Evolutionary conservation across 768 basidiomycete genomes (phyloP), one percentile per base, ranked within the genome.

Genomic region (Termitomyces bulborhizus): DNA sequence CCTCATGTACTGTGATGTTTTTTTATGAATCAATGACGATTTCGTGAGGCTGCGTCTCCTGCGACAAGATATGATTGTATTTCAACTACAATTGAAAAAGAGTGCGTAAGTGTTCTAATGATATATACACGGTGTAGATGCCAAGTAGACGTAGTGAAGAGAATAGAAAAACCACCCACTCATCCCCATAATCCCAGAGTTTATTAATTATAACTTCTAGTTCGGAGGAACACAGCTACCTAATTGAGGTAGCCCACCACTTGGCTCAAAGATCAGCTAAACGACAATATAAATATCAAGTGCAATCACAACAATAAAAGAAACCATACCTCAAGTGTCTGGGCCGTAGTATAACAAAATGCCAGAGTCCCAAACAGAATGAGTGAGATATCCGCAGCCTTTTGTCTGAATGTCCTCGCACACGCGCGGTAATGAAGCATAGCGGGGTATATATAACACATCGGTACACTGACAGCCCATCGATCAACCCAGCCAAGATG

Each of bases 401-500:
- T 91, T 69, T 86, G 75, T 60, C 65, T 79, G 56, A 76, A 75
- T 1, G 90, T 94, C 58, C 74, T 78, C 6, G 94, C 87, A 61
- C 85, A 85, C n/a, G 88, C 88, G 70, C 81, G 88, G 73, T 92
- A 89, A 66, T 96, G 94, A 57, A 97, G 70, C 87, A 97, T 85
- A 5, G 94, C 86, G 4, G 94, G 96, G 65, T 97, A 98, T 46
- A 95, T 84, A 67, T 91, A 95, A 69, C 93, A 96, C 57, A 98
- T 73, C 7, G 96, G 96, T 8, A 97, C 86, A 63, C 94, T 96
- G 40, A 51, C 9, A 11, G 11, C 18, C 11, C 16, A 51, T 58
- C 46, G 51, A 43, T 58, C 46, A 52, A 43, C 32, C 32, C 13
- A 46, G 9, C 27, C 42, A 27, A 16, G n/a, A 3, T 9, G 31